Conservation (phyloP, 305 asterid genomes). For the Fraxinus baroniana region DNA sequence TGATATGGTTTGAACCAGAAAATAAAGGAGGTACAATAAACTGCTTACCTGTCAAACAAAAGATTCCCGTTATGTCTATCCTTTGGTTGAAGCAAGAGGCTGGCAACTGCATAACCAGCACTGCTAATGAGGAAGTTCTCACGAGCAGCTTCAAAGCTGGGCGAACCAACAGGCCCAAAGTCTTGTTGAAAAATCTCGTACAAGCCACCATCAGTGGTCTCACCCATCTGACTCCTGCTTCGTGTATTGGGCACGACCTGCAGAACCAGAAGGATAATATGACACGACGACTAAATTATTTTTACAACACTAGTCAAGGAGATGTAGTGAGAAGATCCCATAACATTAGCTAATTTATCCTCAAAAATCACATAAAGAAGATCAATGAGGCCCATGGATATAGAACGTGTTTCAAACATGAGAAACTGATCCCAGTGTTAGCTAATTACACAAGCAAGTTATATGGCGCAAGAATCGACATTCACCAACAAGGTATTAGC, state of each 20-base stretch:
- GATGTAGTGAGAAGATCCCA: conserved; percentile 1
- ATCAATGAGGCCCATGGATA: background rate
- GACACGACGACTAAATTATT: conserved; percentile 1
- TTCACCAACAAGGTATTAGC: conserved; percentile 7
- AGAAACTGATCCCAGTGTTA: background rate
- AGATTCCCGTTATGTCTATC: conserved; percentile 99
- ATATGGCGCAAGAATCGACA: background rate
- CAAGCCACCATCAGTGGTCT: conserved; percentile 97
- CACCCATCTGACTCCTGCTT: conserved; percentile 99
- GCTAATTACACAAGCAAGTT: background rate
- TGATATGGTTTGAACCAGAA: background rate
- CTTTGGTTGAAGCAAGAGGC: conserved; percentile 98
- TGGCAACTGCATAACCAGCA: conserved; percentile 99
- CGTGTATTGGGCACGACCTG: conserved; percentile 96
- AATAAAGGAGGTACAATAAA: background rate
- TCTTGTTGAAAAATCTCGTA: conserved; percentile 98
- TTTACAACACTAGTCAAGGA: background rate
- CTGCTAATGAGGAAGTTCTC: conserved; percentile 94
- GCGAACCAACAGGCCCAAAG: conserved; percentile 95
- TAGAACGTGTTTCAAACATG: background rate
- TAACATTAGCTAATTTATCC: conserved; percentile 8
- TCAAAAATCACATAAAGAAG: background rate
- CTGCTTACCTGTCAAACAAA: conserved; percentile 81
- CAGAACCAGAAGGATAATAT: conserved; percentile 23
- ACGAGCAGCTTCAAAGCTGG: conserved; percentile 96